Base-by-base conservation (phyloP, 345 rosid genomes). In the Populus euphratica region DNA sequence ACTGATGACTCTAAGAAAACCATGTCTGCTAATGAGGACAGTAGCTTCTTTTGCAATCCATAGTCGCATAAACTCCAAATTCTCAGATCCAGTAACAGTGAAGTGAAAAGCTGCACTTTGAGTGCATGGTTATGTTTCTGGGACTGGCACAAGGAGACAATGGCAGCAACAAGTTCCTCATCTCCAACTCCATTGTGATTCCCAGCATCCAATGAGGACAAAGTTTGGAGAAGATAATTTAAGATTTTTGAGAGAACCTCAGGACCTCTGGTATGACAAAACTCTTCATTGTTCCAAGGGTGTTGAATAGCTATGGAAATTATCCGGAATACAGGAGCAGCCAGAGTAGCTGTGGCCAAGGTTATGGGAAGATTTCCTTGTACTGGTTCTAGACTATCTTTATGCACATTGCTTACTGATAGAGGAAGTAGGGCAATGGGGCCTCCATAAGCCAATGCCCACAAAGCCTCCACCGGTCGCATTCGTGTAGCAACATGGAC, bases 401-500 rank as follows among this genome's bases (percentile, higher is more conserved):
- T 83, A 78, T 89, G 86, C 83, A 94, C 94, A 83, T 84, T 82
- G 83, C 94, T 85, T 68, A 96, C 92, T 12, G 85, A 87, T 79
- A 96, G 70, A 83, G 99, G 98, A 88, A 96, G 97, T 81, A 96
- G 87, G 76, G 92, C 92, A 92, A 96, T 81, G 80, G 99, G 98
- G 63, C 99, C 99, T 73, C 99, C 99, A 81, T 90, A 87, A 74
- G 97, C 93, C 82, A 93, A 83, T 59, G 99, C 99, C 99, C 99
- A 94, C 74, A 96, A 81, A 75, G 98, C 93, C 83, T 96, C 97
- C 79, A 84, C 90, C 17, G 99, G 90, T 79, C 92, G 88, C 89
- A 88, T 89, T 87, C 98, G 89, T 44, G 87, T 84, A 59, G 97
- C 98, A 78, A 96, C 91, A 89, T 92, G 95, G 54, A 94, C 97